Conservation (phyloP, 2,329 filamentous ascomycete species). For the Blastomyces silverae region DNA sequence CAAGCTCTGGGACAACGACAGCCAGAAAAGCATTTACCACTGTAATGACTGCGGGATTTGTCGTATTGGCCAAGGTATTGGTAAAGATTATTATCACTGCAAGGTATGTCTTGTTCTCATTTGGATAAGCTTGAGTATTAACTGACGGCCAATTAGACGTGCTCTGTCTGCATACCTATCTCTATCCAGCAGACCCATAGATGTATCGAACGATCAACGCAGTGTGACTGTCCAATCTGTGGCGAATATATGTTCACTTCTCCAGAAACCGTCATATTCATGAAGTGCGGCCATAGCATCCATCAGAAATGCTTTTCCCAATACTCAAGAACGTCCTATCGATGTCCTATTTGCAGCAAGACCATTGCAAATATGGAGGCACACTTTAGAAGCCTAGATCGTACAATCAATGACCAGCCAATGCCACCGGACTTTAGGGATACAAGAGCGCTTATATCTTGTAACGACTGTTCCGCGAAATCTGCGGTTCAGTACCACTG, state of each 20-base stretch:
- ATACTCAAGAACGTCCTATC: constrained; percentile 85
- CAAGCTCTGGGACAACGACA: constrained; percentile 95
- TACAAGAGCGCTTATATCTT: constrained; percentile 75
- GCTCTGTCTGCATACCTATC: constrained; percentile 90
- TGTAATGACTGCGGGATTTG: constrained; percentile 96
- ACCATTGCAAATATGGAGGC: constrained; percentile 97
- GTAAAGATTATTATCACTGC: constrained; percentile 98
- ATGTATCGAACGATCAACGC: constrained; percentile 88
- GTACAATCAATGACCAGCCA: constrained; percentile 78
- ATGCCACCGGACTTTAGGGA: constrained; percentile 81
- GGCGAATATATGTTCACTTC: constrained; percentile 96
- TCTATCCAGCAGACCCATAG: constrained; percentile 77
- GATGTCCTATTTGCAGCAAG: constrained; percentile 93
- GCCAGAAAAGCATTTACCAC: constrained; percentile 87
- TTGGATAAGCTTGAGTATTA: constrained; percentile 6
- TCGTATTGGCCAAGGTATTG: constrained; percentile 73
- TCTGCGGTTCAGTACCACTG: constrained; percentile 87
- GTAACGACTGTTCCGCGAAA: constrained; percentile 89
- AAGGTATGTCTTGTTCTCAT: constrained; percentile 54
- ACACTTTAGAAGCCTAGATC: constrained; percentile 83
- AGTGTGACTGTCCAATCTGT: constrained; percentile 95
- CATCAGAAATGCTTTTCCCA: constrained; percentile 83
- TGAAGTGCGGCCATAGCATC: constrained; percentile 93
- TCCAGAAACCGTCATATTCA: constrained; percentile 78
- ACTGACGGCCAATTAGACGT: constrained; percentile 55